Conservation (phyloP, 768 basidiomycete species). For the Russula olivacea region DNA sequence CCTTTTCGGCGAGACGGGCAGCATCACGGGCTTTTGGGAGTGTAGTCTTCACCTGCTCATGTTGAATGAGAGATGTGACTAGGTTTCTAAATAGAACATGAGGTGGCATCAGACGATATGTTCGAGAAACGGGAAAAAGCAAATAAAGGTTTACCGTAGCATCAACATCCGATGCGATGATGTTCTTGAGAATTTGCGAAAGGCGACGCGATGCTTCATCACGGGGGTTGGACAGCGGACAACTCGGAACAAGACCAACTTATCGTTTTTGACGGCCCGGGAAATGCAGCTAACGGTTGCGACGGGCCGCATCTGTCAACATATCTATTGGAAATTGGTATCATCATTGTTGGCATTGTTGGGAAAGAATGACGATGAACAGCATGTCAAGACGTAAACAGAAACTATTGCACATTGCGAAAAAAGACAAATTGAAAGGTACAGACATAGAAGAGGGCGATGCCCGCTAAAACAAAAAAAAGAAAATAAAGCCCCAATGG, state of each 20-base stretch:
- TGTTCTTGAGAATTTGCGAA: constrained; percentile 87
- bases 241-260: not conserved
- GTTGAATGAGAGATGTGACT: constrained; percentile 88
- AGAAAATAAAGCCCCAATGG: constrained; percentile 10
- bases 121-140: not conserved
- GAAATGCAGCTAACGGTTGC: not conserved
- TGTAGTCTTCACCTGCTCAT: constrained; percentile 95
- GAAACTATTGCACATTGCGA: not conserved
- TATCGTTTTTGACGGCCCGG: not conserved
- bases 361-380: not conserved
- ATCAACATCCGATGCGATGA: constrained; percentile 90
- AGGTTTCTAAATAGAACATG: constrained; percentile 57
- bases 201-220: constrained; percentile 94
- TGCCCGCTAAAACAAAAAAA: constrained; percentile 8
- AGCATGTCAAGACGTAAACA: not conserved
- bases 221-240: not conserved
- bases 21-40: constrained; percentile 91
- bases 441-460: not conserved
- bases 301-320: not conserved
- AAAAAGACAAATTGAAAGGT: not conserved
- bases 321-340: not conserved
- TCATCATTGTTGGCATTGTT: not conserved
- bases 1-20: constrained; percentile 91
- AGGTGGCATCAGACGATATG: not conserved
- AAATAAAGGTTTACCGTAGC: constrained; percentile 57